These are phyloP conservation scores for Lithocarpus polystachyus DNA, from an alignment of 306 rosid species.

Conservation along the genomic window DNA sequence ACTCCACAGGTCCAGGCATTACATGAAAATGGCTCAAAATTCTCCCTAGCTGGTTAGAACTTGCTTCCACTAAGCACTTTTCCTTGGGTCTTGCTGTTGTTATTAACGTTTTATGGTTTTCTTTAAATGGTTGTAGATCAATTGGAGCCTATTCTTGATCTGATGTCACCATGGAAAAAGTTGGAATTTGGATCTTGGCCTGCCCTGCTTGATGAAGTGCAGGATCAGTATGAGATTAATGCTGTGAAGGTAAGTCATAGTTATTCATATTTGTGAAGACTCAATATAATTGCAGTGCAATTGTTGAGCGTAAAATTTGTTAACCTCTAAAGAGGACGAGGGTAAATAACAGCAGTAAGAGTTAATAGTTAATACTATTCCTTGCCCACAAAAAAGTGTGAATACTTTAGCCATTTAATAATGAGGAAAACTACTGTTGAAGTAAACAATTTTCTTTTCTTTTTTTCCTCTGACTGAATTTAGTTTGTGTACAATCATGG, in stretches of 20 bases:
- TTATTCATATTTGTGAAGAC: constrained; percentile 1
- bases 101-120: constrained; percentile 10
- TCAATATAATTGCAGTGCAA: not conserved
- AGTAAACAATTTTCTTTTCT: not conserved
- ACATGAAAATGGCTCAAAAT: constrained; percentile 69
- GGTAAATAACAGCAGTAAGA: not conserved
- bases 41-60: constrained; percentile 51
- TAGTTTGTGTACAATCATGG: not conserved
- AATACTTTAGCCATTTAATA: not conserved
- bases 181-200: constrained; percentile 84
- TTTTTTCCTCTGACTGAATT: not conserved
- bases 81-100: not conserved
- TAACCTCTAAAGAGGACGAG: not conserved
- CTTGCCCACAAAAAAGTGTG: no score
- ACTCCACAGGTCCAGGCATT: constrained; percentile 46
- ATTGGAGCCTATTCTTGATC: constrained; percentile 45
- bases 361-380: no score
- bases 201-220: constrained; percentile 76
- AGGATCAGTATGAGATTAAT: constrained; percentile 62
- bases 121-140: constrained; percentile 49
- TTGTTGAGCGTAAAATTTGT: not conserved
- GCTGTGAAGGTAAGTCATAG: constrained; percentile 60
- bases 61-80: not conserved
- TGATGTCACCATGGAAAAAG: constrained; percentile 71
- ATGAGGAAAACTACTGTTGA: not conserved